These are phyloP conservation scores for Talaromyces sp. DNA, from an alignment of 2,329 filamentous ascomycete species.

Conservation along the genomic window DNA sequence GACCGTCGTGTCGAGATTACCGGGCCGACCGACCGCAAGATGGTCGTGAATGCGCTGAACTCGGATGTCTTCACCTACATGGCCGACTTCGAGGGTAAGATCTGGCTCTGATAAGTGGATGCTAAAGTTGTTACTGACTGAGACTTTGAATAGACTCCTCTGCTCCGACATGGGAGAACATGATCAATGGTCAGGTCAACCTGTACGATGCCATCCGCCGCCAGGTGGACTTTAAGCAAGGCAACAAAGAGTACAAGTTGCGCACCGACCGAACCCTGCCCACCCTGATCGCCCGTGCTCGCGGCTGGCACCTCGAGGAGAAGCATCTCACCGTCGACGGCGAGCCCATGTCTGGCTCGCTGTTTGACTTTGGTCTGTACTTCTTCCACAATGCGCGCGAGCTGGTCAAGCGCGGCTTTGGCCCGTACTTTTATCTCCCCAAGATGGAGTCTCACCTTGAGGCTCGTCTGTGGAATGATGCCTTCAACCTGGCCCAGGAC, in stretches of 20 bases:
- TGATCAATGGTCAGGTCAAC: conserved; percentile 98
- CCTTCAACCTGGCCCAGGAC: conserved; percentile 93
- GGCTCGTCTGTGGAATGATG: conserved; percentile 96
- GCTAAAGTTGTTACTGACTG: neutral
- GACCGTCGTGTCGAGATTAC: conserved; percentile 97
- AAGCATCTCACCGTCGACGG: conserved; percentile 96
- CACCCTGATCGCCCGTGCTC: conserved; percentile 87
- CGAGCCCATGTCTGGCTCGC: conserved; percentile 82
- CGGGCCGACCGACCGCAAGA: conserved; percentile 94
- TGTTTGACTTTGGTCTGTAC: conserved; percentile 98
- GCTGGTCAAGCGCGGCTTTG: conserved; percentile 73
- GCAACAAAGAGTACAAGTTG: conserved; percentile 94
- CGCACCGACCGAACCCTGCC: conserved; percentile 81
- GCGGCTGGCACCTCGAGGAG: conserved; percentile 97
- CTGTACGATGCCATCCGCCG: conserved; percentile 91
- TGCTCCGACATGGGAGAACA: conserved; percentile 97
- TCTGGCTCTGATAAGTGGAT: neutral
- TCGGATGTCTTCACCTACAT: conserved; percentile 98
- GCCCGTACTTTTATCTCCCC: conserved; percentile 96
- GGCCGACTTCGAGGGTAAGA: conserved; percentile 93
- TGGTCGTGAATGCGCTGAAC: conserved; percentile 97
- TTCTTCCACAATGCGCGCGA: conserved; percentile 98
- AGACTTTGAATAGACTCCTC: conserved; percentile 64
- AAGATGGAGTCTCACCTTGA: conserved; percentile 99
- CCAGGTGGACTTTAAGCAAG: conserved; percentile 94